These are phyloP conservation scores for Aspergillaceae sp. DNA, from an alignment of 2,329 filamentous ascomycete genomes.

Conservation along the genomic window DNA sequence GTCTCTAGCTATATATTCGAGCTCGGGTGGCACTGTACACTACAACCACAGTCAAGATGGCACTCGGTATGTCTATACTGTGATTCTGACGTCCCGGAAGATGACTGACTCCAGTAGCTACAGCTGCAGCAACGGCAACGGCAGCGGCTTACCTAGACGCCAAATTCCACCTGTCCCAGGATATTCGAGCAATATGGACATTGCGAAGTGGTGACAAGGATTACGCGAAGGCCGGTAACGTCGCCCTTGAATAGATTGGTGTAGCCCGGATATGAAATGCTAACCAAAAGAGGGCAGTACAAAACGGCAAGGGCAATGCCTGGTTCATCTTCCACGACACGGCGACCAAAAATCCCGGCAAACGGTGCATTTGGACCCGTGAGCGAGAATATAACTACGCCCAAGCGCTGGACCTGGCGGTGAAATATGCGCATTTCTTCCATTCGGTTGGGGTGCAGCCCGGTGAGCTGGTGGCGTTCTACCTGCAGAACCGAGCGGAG, in stretches of 20 bases:
- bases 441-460: conserved; percentile 50
- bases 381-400: conserved; percentile 52
- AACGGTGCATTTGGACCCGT: conserved; percentile 60
- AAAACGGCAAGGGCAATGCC: conserved; percentile 47
- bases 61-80: no score
- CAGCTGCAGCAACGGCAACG: conserved; percentile 20
- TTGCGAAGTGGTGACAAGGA: conserved; percentile 27
- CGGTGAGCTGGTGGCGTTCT: conserved; percentile 56
- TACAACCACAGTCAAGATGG: no score
- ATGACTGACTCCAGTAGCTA: conserved; percentile 5
- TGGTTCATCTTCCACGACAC: conserved; percentile 59
- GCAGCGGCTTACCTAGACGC: conserved; percentile 45
- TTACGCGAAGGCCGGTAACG: conserved; percentile 38
- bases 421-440: conserved; percentile 57
- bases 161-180: conserved; percentile 46
- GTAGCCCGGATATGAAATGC: neutral
- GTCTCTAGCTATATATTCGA: no score
- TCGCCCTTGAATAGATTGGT: neutral
- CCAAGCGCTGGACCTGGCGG: conserved; percentile 47
- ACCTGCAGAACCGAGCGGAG: conserved; percentile 59
- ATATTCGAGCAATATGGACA: no score
- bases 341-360: conserved; percentile 44
- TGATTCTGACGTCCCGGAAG: no score
- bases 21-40: no score
- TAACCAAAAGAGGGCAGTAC: conserved; percentile 26